These are phyloP conservation scores for Pythium phragmiticola DNA, from an alignment of 352 stramenopile genomes.

Conservation along the genomic window DNA sequence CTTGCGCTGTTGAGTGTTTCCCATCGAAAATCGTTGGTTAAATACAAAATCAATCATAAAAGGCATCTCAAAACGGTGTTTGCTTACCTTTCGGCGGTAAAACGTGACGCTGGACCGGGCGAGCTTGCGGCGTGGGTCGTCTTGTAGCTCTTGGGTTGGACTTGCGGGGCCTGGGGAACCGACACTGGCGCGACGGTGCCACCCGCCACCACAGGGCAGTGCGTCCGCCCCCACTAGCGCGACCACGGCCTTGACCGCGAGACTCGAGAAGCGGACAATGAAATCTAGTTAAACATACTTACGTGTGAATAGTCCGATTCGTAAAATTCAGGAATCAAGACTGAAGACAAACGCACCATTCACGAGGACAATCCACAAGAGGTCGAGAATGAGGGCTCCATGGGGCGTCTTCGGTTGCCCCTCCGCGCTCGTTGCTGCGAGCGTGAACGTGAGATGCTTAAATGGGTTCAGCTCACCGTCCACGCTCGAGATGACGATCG, in stretches of 20 bases:
- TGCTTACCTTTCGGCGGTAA: slow-evolving; percentile 67
- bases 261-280: slow-evolving; percentile 58
- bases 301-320: too few relatives aligned
- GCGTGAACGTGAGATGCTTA: slow-evolving; percentile 42
- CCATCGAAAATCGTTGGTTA: neutral
- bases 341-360: slow-evolving; percentile 42
- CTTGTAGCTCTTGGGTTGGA: slow-evolving; percentile 38
- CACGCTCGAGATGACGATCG: slow-evolving; percentile 57
- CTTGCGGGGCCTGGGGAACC: slow-evolving; percentile 24
- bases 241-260: slow-evolving; percentile 58
- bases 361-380: slow-evolving; percentile 75
- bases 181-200: slow-evolving; percentile 1
- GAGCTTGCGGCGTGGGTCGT: slow-evolving; percentile 42
- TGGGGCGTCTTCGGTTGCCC: slow-evolving; percentile 17
- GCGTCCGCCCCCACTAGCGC: slow-evolving; percentile 44
- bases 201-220: slow-evolving; percentile 19
- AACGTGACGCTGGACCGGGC: slow-evolving; percentile 48
- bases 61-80: neutral
- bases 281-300: slow-evolving; percentile 46
- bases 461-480: slow-evolving; percentile 63
- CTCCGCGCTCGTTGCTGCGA: slow-evolving; percentile 24
- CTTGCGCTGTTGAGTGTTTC: slow-evolving; percentile 41
- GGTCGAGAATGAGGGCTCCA: slow-evolving; percentile 49
- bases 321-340: neutral
- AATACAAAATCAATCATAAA: neutral